These are phyloP conservation scores for Yarrowia divulgata DNA, from an alignment of 805 yeast genomes.

Conservation along the genomic window DNA sequence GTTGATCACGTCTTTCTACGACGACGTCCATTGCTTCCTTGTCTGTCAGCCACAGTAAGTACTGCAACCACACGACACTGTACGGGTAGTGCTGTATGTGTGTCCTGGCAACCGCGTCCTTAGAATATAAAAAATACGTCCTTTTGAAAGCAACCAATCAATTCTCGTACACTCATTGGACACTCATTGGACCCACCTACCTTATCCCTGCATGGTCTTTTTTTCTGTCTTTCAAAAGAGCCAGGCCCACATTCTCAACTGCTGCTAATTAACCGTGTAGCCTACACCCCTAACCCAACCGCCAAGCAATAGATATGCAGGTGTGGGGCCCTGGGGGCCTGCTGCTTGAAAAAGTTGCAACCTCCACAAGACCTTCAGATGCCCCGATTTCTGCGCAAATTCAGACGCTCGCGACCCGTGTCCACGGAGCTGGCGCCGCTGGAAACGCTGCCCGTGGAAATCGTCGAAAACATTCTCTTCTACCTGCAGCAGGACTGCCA, in stretches of 20 bases:
- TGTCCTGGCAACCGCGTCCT: too few relatives aligned
- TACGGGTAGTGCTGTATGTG: too few relatives aligned
- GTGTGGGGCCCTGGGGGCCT: neutral
- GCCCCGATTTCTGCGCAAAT: conserved; percentile 34
- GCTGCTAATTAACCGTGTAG: too few relatives aligned
- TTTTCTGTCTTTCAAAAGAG: neutral
- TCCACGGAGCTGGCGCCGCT: conserved; percentile 19
- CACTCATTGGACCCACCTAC: neutral
- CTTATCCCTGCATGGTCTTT: conserved; percentile 29
- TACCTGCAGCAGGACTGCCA: conserved; percentile 21
- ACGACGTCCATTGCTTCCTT: too few relatives aligned
- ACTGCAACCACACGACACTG: too few relatives aligned
- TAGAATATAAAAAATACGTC: too few relatives aligned
- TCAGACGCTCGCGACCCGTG: conserved; percentile 19
- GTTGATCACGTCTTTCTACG: too few relatives aligned
- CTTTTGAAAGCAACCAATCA: too few relatives aligned
- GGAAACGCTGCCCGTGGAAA: conserved; percentile 33
- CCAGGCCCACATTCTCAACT: neutral
- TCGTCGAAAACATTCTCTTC: conserved; percentile 18
- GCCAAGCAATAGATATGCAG: conserved; percentile 26
- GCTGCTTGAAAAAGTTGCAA: neutral
- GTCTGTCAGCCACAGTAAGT: too few relatives aligned
- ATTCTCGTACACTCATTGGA: too few relatives aligned
- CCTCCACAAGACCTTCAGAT: neutral
- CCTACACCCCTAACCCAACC: conserved; percentile 20